Base-by-base conservation (phyloP, 768 basidiomycete species). In the Fibroporia radiculosa region DNA sequence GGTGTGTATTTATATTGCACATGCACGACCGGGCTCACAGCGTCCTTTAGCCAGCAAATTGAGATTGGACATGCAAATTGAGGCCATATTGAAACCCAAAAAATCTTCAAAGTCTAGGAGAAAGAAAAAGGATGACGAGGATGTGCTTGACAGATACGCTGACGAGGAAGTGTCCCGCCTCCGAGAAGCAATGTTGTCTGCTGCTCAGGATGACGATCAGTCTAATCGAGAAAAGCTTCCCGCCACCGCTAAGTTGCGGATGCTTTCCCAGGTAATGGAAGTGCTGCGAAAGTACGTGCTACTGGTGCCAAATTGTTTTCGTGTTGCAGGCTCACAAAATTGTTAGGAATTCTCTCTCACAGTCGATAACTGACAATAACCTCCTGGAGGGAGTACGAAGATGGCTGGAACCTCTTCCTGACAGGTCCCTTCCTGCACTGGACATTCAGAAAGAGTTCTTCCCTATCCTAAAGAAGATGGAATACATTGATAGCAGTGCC, bases 401-500 rank as follows among this genome's bases (percentile, higher is more conserved):
- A 28, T 99, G 91, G 90, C 79, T 99, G 2, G 96, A 98, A 56
- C 96, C 96, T 0, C 80, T 98, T 13, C 86, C 85, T 0, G 91
- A 96, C 66, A 79, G 78, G 44, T 93, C 93, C 1, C 75, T 99
- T 3, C 96, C 96, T 0, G 91, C 93, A 3, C 74, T 98, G 42
- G 95, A 93, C 63, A 97, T 99, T 57, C 96, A 97, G 61, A 82
- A 82, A 36, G 86, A 93, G 42, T 82, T 98, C 52, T 91, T 98
- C 66, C 74, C 77, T 25, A 75, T 83, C 42, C 69, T 99, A 8
- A 73, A 72, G 50, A 90, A 84, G 70, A 90, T 98, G 84, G 84
- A 88, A 51, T 87, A 86, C 56, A 93, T 97, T 58, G 95, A 97
- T 65, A 81, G 82, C 25, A 65, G 80, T 16, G 88, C 89, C 4